Evolutionary conservation across 2,329 filamentous ascomycete species (phyloP).

Genomic region (Fusarium caatingaense): DNA sequence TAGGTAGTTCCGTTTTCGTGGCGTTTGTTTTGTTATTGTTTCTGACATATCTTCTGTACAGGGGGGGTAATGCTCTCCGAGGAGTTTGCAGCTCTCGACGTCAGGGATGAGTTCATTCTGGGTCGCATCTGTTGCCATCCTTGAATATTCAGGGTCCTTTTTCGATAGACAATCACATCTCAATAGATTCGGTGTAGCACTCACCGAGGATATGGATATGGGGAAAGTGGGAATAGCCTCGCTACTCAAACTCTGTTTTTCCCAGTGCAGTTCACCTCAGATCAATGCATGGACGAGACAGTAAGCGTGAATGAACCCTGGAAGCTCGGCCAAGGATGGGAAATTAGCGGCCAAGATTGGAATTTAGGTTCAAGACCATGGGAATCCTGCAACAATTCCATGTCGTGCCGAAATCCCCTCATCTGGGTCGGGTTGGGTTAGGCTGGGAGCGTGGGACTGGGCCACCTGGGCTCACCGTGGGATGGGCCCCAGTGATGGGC

Average conservation of each 20-base stretch:
- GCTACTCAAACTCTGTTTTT: neutral
- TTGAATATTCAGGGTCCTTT: conserved; percentile 6
- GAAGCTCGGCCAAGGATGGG: conserved; percentile 20
- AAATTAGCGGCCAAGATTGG: conserved; percentile 21
- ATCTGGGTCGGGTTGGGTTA: neutral
- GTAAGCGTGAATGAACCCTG: neutral
- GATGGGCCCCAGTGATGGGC: conserved; percentile 25
- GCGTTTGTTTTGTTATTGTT: conserved; percentile 6
- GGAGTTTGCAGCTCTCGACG: conserved; percentile 12
- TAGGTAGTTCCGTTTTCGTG: conserved; percentile 27
- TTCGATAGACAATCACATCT: conserved; percentile 3
- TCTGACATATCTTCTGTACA: neutral
- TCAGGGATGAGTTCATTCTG: conserved; percentile 30
- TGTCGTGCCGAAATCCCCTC: conserved; percentile 19
- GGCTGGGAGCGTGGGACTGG: neutral
- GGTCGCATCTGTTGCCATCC: conserved; percentile 1
- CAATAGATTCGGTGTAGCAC: conserved; percentile 4
- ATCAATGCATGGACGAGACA: neutral
- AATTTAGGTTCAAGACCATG: conserved; percentile 28
- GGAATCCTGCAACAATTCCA: conserved; percentile 38
- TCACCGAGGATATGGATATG: neutral
- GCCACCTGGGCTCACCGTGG: neutral
- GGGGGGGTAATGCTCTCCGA: neutral
- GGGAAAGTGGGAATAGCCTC: conserved; percentile 24
- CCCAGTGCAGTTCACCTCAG: neutral